Evolutionary conservation across 2,329 filamentous ascomycete species (phyloP), one percentile per base, ranked within the genome.

Genomic region (Ascochyta fabae): DNA sequence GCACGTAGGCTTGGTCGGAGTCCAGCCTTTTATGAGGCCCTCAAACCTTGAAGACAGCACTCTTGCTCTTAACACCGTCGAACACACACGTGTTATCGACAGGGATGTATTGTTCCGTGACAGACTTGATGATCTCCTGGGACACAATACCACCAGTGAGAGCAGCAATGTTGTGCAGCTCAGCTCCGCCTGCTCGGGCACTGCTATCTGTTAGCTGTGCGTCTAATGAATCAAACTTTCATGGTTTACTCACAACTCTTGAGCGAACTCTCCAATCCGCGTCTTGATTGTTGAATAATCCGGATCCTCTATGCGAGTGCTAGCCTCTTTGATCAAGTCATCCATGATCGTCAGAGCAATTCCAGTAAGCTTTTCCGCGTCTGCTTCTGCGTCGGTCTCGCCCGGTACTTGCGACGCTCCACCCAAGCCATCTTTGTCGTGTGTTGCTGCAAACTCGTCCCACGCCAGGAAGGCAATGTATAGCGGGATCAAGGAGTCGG

Each of bases 91-190:
- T 85, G 57, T 87, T 87, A 70, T 88, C 84, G 8, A 88, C 78
- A 1, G 86, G 86, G 10, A 87, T 79, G 68, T 88, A 88, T 74
- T 88, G 86, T 66, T 83, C 81, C n/a, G 86, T 88, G 40, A 94
- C 85, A 75, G 86, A 83, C 73, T 99, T 99, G 79, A 99, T 96
- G 60, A 94, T 86, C 78, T 99, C 95, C 77, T 99, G 96, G n/a
- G 94, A 92, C 43, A 96, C 89, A 80, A 99, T 89, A 3, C 95
- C 96, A 27, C 95, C 96, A 1, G 88, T 89, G 52, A 96, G 79
- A 24, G 93, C 88, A 29, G 93, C 90, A 52, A 96, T 90, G 72
- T 97, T 98, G 79, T 99, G 95, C 56, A 99, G 79, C 75, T 99
- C 96, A 49, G 87, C 90, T 26, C 91, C 91, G 43, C 86, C 87